phyloP scores from a whole-genome alignment of 345 rosid species.

The Salix brachista region DNA sequence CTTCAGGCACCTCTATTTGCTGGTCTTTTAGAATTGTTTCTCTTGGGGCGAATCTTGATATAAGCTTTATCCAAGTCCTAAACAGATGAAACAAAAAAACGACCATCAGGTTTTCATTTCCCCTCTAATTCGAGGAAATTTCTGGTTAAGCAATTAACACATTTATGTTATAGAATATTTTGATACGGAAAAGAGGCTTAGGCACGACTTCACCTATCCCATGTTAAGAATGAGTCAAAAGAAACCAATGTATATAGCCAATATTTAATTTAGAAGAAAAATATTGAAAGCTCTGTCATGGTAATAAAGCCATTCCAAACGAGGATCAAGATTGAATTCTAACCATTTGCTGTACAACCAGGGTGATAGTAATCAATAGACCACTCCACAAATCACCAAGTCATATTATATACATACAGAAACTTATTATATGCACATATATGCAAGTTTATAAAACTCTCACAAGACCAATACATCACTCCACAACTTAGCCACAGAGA shows the following conservation, averaged over 20 bases:
- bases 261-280: background rate
- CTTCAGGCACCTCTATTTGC: slow-evolving; percentile 11
- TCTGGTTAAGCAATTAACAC: too few species aligned
- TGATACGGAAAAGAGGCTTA: background rate
- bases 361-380: background rate
- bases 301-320: background rate
- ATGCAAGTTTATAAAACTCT: background rate
- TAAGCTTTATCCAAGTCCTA: slow-evolving; percentile 52
- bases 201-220: background rate
- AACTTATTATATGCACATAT: background rate
- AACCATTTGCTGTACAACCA: background rate
- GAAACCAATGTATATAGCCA: background rate
- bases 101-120: background rate
- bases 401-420: background rate
- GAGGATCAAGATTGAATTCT: background rate
- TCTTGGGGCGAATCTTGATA: slow-evolving; percentile 52
- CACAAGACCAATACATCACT: background rate
- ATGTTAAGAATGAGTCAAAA: background rate
- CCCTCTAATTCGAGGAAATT: background rate
- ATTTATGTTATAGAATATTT: too few species aligned
- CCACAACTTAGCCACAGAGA: background rate
- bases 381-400: background rate
- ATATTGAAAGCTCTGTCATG: background rate
- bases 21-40: slow-evolving; percentile 47
- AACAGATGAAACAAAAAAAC: background rate